Percentiles rank a stretch among this genome's conserved stretches.
phyloP scores from a whole-genome alignment of 208 protist genomes.

The Sergeia podlipaevii region DNA sequence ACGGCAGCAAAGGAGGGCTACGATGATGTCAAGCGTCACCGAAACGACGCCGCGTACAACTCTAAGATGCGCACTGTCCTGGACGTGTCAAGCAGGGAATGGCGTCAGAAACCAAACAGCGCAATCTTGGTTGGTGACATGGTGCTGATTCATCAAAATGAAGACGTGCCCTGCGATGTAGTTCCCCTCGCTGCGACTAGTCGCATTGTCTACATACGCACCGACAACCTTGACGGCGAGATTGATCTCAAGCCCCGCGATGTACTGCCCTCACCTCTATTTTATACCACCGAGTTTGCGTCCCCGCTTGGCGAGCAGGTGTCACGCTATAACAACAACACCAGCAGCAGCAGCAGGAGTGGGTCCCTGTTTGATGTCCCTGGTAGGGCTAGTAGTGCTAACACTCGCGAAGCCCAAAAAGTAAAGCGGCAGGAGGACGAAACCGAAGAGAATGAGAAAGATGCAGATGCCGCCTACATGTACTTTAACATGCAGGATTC shows the following conservation, averaged over 20 bases:
- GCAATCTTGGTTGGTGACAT: constrained; percentile 86
- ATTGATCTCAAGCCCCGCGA: constrained; percentile 90
- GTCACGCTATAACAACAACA: too few relatives aligned
- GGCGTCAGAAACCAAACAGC: constrained; percentile 34
- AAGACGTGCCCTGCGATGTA: constrained; percentile 92
- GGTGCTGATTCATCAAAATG: constrained; percentile 52
- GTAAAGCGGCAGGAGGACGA: background rate
- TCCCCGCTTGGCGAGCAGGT: background rate
- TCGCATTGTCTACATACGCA: constrained; percentile 77
- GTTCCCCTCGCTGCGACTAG: constrained; percentile 62
- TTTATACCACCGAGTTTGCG: too few relatives aligned
- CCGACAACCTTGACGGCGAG: constrained; percentile 94
- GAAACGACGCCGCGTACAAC: constrained; percentile 81
- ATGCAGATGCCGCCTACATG: too few relatives aligned
- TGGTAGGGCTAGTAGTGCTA: too few relatives aligned
- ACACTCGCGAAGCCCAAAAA: too few relatives aligned
- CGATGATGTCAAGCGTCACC: constrained; percentile 91
- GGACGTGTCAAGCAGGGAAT: constrained; percentile 13
- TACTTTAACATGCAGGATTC: constrained; percentile 19
- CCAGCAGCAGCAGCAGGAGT: too few relatives aligned
- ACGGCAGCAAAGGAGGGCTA: constrained; percentile 94
- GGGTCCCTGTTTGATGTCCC: too few relatives aligned
- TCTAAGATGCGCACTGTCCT: constrained; percentile 41
- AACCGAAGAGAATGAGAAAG: background rate
- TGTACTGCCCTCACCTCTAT: constrained; percentile 29